Evolutionary conservation across 192 early-diverging fungal genomes (phyloP), one percentile per base, ranked within the genome.

Genomic region (Coemansia sp.): DNA sequence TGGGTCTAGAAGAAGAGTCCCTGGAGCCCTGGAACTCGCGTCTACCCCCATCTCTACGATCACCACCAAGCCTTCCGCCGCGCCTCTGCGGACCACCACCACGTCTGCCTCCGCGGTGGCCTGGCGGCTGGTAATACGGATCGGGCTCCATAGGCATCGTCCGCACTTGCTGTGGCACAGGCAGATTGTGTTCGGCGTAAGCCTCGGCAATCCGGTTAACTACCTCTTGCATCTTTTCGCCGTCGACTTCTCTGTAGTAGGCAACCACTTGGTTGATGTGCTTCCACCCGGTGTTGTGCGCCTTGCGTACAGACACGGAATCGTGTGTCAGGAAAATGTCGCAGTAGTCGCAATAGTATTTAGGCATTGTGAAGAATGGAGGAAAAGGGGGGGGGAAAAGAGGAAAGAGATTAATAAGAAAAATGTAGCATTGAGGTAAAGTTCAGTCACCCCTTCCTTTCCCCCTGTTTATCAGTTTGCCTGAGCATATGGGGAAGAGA

Each of bases 311-410:
- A 12, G 92, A 91, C 23, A 89, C 83, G 60, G 92, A 91, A 75
- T 94, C 96, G 74, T 98, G 96, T 10, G 95, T 98, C 23, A 98
- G 79, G 73, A 95, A 96, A 65, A 98, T 96, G 78, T 98, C 96
- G 78, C 96, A 98, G 79, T 98, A 98, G 67, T 98, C 96, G 72
- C 94, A 95, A 72, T 95, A 95, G 83, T 94, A 95, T 72, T 93
- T 94, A 26, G 93, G 94, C 93, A 95, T 94, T 55, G 55, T 46
- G 24, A 9, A 66, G 38, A 26, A 55, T 16, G 36, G 10, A 53
- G 33, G 21, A 20, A 38, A n/a, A n/a, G n/a, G n/a, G n/a, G n/a
- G n/a, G n/a, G n/a, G n/a, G n/a, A n/a, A n/a, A n/a, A n/a, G n/a
- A n/a, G n/a, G n/a, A n/a, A n/a, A n/a, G n/a, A n/a, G n/a, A n/a